Evolutionary conservation across 768 basidiomycete species (phyloP), one percentile per base, ranked within the genome.

Genomic region (Dictyophora rubrovolvata): DNA sequence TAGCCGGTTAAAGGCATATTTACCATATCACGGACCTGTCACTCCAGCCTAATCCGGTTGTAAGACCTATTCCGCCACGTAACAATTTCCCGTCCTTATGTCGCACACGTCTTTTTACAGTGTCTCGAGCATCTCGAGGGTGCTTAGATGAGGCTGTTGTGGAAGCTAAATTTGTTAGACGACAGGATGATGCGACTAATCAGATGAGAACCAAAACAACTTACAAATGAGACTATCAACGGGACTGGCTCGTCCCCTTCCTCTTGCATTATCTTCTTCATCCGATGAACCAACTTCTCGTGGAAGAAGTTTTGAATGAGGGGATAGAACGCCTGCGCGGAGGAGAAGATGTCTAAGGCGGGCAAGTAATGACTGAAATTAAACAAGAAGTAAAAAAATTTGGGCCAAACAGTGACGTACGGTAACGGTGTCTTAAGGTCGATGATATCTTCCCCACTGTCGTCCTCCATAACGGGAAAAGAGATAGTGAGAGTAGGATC

Each of bases 11-110:
- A 20, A 9, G 1, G 36, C 22, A 48, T 42, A 22, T 12, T 22
- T 5, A 42, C 20, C 2, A 11, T 7, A 0, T 1, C 21, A 69
- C 76, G 14, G 36, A 84, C 82, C 83, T 85, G 64, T 87, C 85
- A 64, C 84, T 85, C 85, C 85, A 87, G 0, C 85, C 85, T 14
- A 87, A 69, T 6, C 85, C 85, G 8, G 85, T 87, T 5, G 85
- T 87, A 56, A 87, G 66, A 1, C 85, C 85, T 55, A 86, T 77
- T 1, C 85, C 85, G 0, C 83, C 85, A 52, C 73, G 69, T 57
- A 87, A 69, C 17, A 81, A 59, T 35, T 69, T 71, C 0, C 84
- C 84, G 64, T 87, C 84, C 1, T 84, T 78, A 67, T 86, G 85
- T 23, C 85, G 72, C 1, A 77, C 75, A 34, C 83, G 71, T 37